phyloP scores from a whole-genome alignment of 768 basidiomycete genomes.

The Hypholoma sublateritium region DNA sequence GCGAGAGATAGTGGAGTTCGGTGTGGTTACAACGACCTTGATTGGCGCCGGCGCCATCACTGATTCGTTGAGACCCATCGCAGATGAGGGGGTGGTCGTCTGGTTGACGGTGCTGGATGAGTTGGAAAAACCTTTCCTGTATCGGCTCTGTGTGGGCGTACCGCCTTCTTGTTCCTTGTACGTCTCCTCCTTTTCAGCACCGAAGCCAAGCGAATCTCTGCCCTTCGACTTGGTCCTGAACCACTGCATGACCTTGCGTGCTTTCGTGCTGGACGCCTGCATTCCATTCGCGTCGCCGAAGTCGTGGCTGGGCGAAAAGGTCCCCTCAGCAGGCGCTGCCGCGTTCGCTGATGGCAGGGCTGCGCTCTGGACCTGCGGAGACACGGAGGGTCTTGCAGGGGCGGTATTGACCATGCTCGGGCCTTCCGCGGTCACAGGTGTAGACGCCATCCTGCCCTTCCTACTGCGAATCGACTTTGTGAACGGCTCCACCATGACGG shows the following conservation, averaged over 20 bases:
- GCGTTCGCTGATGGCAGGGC: slow-evolving; percentile 12
- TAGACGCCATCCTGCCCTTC: slow-evolving; percentile 34
- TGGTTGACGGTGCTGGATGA: slow-evolving; percentile 35
- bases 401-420: slow-evolving; percentile 12
- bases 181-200: slow-evolving; percentile 19
- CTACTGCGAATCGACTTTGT: slow-evolving; percentile 51
- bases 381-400: slow-evolving; percentile 8
- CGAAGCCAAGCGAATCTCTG: slow-evolving; percentile 35
- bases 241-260: slow-evolving; percentile 98
- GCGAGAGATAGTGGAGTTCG: slow-evolving; percentile 22
- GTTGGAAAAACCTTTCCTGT: slow-evolving; percentile 28
- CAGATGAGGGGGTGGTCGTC: slow-evolving; percentile 14
- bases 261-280: slow-evolving; percentile 81
- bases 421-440: slow-evolving; percentile 23
- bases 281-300: slow-evolving; percentile 34
- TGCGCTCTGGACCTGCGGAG: slow-evolving; percentile 15
- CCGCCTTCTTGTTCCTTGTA: slow-evolving; percentile 16
- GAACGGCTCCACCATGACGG: slow-evolving; percentile 83
- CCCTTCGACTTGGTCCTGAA: slow-evolving; percentile 77
- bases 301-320: slow-evolving; percentile 25
- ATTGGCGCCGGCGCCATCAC: slow-evolving; percentile 27
- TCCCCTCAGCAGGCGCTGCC: slow-evolving; percentile 7
- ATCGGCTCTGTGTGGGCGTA: slow-evolving; percentile 30
- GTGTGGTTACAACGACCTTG: slow-evolving; percentile 41
- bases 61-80: slow-evolving; percentile 8